phyloP scores from a whole-genome alignment of 306 rosid species.

The Pueraria montana region DNA sequence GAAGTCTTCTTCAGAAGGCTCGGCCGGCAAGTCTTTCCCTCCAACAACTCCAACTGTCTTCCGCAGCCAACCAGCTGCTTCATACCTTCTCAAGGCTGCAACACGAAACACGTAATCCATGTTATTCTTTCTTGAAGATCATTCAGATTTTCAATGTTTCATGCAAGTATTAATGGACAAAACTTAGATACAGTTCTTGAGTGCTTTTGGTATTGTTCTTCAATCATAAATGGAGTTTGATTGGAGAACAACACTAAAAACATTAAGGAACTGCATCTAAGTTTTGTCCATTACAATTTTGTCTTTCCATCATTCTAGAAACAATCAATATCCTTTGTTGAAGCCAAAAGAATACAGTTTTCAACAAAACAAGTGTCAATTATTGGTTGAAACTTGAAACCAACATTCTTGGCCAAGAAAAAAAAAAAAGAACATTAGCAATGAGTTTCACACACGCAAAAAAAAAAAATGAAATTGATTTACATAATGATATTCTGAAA shows the following conservation, averaged over 20 bases:
- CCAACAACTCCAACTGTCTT: slow-evolving; percentile 79
- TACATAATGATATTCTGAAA: neutral
- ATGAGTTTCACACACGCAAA: neutral
- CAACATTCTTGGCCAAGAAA: neutral
- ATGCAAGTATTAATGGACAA: neutral
- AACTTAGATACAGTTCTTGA: neutral
- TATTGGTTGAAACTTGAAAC: slow-evolving; percentile 22
- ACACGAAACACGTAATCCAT: neutral
- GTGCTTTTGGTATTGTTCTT: neutral
- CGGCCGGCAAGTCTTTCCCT: slow-evolving; percentile 89
- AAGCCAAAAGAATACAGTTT: neutral
- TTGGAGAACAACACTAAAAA: neutral
- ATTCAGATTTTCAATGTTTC: neutral
- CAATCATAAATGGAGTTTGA: neutral
- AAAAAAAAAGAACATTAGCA: neutral
- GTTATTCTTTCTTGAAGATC: slow-evolving; percentile 11
- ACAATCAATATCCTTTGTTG: neutral
- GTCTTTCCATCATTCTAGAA: slow-evolving; percentile 6
- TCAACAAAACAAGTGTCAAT: neutral
- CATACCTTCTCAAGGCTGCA: slow-evolving; percentile 88
- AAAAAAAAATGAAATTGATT: slow-evolving; percentile 7
- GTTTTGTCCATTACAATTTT: neutral
- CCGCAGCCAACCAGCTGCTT: slow-evolving; percentile 92
- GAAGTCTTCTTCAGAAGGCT: slow-evolving; percentile 94
- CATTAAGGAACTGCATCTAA: neutral